Evolutionary conservation across 768 basidiomycete species (phyloP).

Genomic region (Boletus sp.): DNA sequence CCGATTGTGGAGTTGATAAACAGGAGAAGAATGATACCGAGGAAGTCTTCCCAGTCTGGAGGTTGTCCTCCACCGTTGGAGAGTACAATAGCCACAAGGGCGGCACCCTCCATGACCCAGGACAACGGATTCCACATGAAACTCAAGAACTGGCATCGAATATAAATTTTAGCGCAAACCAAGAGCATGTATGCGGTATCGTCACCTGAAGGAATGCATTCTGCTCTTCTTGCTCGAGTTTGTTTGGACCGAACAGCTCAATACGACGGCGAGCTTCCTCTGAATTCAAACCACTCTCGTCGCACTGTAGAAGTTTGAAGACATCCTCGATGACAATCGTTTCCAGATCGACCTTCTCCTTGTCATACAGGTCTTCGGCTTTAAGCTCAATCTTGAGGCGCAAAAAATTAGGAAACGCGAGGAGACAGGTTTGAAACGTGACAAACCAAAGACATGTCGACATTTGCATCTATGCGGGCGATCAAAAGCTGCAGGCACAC

Average conservation of each 20-base stretch:
- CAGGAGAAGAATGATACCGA: slow-evolving; percentile 89
- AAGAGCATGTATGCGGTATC: slow-evolving; percentile 7
- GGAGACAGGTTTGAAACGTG: slow-evolving; percentile 3
- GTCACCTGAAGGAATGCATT: slow-evolving; percentile 84
- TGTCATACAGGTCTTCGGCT: slow-evolving; percentile 93
- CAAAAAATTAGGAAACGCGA: neutral
- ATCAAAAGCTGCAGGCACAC: neutral
- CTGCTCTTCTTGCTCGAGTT: slow-evolving; percentile 86
- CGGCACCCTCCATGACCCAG: slow-evolving; percentile 99
- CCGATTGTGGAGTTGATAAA: slow-evolving; percentile 96
- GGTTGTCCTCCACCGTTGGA: slow-evolving; percentile 86
- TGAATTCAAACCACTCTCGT: slow-evolving; percentile 69
- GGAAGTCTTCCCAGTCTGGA: slow-evolving; percentile 97
- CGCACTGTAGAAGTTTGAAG: slow-evolving; percentile 92
- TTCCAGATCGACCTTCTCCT: slow-evolving; percentile 99
- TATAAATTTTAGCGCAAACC: neutral
- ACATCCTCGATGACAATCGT: slow-evolving; percentile 96
- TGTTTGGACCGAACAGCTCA: slow-evolving; percentile 95
- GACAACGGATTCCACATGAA: slow-evolving; percentile 99
- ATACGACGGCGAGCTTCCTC: slow-evolving; percentile 83
- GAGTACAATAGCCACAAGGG: slow-evolving; percentile 90
- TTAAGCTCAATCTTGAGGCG: slow-evolving; percentile 70
- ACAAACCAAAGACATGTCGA: slow-evolving; percentile 78
- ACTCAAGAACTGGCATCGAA: slow-evolving; percentile 63
- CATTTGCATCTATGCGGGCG: slow-evolving; percentile 64